Evolutionary conservation across 192 early-diverging fungal species (phyloP).

Genomic region (Entomortierella chlamydospora): DNA sequence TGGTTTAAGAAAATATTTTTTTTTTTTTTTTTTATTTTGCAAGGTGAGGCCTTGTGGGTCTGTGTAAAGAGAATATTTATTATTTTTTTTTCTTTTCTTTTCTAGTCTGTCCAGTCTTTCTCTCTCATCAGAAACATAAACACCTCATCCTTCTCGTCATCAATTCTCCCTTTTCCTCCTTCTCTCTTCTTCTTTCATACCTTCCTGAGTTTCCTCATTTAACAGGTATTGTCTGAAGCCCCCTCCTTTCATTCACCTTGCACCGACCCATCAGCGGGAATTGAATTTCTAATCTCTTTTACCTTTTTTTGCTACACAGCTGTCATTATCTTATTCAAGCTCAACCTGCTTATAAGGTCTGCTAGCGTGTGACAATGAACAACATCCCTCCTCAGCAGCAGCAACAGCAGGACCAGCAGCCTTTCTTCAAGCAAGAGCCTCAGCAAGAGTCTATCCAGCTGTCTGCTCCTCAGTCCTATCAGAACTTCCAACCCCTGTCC

Average conservation of each 20-base stretch:
- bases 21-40: too few relatives aligned
- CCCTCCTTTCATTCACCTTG: not conserved
- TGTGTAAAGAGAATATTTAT: too few relatives aligned
- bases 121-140: not conserved
- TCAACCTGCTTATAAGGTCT: conserved; percentile 9
- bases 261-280: conserved; percentile 2
- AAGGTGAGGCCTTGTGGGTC: too few relatives aligned
- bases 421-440: conserved; percentile 24
- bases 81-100: too few relatives aligned
- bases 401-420: conserved; percentile 19
- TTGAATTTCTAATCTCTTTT: conserved; percentile 26
- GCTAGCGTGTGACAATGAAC: conserved; percentile 30
- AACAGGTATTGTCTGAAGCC: too few relatives aligned
- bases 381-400: conserved; percentile 17
- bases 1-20: too few relatives aligned
- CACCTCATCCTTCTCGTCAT: not conserved
- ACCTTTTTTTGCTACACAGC: conserved; percentile 7
- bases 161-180: not conserved
- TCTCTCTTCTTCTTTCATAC: not conserved
- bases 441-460: conserved; percentile 22
- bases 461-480: conserved; percentile 14
- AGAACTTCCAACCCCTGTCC: conserved; percentile 3
- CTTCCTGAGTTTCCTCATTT: not conserved
- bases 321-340: not conserved
- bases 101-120: too few relatives aligned